Evolutionary conservation across 176 grass and related monocot species (phyloP).

Genomic region (Triticum aestivum): DNA sequence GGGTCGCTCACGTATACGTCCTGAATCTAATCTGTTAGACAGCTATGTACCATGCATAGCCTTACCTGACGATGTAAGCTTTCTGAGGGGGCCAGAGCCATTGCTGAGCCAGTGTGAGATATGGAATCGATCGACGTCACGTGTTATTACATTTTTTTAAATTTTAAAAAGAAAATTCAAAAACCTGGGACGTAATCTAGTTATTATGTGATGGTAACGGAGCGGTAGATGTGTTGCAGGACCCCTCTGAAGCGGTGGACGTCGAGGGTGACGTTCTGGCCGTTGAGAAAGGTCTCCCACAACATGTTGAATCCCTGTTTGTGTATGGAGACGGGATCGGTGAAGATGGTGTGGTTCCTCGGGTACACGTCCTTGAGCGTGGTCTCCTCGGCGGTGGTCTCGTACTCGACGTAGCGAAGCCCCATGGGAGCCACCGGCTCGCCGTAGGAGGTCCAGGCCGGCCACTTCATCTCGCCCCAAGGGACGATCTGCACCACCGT

Average conservation of each 20-base stretch:
- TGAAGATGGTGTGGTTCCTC: conserved; percentile 49
- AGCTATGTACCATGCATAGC: too few relatives aligned
- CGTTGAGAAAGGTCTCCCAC: conserved; percentile 39
- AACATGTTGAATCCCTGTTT: conserved; percentile 32
- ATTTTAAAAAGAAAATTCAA: too few relatives aligned
- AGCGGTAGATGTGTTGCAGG: conserved; percentile 37
- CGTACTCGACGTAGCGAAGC: conserved; percentile 67
- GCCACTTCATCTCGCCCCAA: conserved; percentile 40
- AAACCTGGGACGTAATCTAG: background rate
- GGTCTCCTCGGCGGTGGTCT: conserved; percentile 54
- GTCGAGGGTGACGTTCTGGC: conserved; percentile 66
- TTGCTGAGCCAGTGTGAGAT: too few relatives aligned
- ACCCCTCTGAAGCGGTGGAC: conserved; percentile 41
- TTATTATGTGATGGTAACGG: conserved; percentile 9
- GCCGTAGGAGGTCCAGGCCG: conserved; percentile 41
- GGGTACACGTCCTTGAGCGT: conserved; percentile 55
- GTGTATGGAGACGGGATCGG: conserved; percentile 48
- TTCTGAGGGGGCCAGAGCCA: too few relatives aligned
- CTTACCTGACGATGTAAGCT: too few relatives aligned
- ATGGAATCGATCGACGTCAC: too few relatives aligned
- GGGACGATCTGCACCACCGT: conserved; percentile 67
- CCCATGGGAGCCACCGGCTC: conserved; percentile 48
- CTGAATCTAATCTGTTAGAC: too few relatives aligned
- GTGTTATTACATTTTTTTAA: too few relatives aligned
- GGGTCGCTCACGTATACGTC: too few relatives aligned